These are phyloP conservation scores for Septoria linicola DNA, from an alignment of 2,329 filamentous ascomycete genomes.

Conservation along the genomic window DNA sequence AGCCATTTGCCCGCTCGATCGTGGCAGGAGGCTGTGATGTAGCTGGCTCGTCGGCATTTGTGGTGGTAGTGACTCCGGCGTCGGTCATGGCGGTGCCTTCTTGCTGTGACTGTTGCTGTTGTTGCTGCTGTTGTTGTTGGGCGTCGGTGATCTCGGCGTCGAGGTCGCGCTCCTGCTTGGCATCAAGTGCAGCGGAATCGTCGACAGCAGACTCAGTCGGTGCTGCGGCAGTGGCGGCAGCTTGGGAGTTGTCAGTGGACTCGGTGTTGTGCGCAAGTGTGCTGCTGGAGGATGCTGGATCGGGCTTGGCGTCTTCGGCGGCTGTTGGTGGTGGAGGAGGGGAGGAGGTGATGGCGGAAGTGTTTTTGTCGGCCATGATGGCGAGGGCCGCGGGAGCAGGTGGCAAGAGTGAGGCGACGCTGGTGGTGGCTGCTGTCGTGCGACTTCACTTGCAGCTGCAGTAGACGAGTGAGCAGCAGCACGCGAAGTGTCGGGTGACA, in stretches of 20 bases:
- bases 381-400: too few species aligned
- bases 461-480: too few species aligned
- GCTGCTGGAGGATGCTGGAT: constrained; percentile 19
- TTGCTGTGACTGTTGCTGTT: too few species aligned
- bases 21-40: constrained; percentile 53
- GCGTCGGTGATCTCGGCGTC: constrained; percentile 42
- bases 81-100: constrained; percentile 26
- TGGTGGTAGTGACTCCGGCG: constrained; percentile 30
- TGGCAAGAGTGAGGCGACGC: too few species aligned
- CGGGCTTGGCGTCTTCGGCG: constrained; percentile 6
- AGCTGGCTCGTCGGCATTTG: constrained; percentile 43
- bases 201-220: constrained; percentile 18
- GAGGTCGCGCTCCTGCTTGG: constrained; percentile 34
- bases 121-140: too few species aligned
- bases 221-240: constrained; percentile 14
- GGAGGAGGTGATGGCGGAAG: background rate
- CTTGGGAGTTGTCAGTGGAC: constrained; percentile 5
- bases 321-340: too few species aligned
- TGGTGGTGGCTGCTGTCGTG: constrained; percentile 14
- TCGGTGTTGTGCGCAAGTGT: constrained; percentile 13
- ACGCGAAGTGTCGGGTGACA: constrained; percentile 17
- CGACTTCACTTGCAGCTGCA: constrained; percentile 15
- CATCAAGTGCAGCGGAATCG: constrained; percentile 41
- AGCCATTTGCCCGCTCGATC: constrained; percentile 73
- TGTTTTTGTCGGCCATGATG: constrained; percentile 25